Base-by-base conservation (phyloP, 352 stramenopile species). In the Globisporangium camurandrum region DNA sequence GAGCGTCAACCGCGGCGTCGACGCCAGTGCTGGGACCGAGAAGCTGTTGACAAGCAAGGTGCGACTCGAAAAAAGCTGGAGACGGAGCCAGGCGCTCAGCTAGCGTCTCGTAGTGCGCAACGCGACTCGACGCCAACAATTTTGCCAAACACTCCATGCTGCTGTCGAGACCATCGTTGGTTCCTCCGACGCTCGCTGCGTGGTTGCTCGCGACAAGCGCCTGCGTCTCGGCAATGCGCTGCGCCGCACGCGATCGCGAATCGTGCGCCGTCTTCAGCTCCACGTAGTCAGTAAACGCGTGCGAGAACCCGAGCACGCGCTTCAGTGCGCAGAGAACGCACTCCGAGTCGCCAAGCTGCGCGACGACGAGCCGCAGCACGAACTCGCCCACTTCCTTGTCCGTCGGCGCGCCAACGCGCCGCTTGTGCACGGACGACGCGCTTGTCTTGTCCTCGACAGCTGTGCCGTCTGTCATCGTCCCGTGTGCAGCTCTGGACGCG, bases 401-500 rank as follows among this genome's bases (percentile, higher is more conserved):
- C 46, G 2, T 58, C 73, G 48, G 63, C 86, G 34, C 54, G 59
- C 22, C 70, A 40, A 31, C 30, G 68, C 3, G 57, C 65, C 31
- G 68, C 61, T 37, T 76, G 55, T 34, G 56, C 46, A 11, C 40
- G 55, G 46, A 91, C 63, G n/a, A n/a, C n/a, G n/a, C n/a, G n/a
- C n/a, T n/a, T n/a, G n/a, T n/a, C n/a, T n/a, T n/a, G n/a, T n/a
- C n/a, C n/a, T n/a, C n/a, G n/a, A 2, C 60, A 54, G 42, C 87
- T 74, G 51, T 92, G 89, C 34, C 76, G 69, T 37, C 72, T 76
- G 27, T 84, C 53, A 27, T 89, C 77, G 28, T 89, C 89, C 41
- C 73, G 71, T 45, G 71, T 82, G n/a, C 84, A 81, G 27, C 75
- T 69, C 40, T 97, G 6, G 88, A 90, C 22, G 95, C 71, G 56